These are phyloP conservation scores for Austroboletus eburneus DNA, from an alignment of 768 basidiomycete genomes.

Conservation along the genomic window DNA sequence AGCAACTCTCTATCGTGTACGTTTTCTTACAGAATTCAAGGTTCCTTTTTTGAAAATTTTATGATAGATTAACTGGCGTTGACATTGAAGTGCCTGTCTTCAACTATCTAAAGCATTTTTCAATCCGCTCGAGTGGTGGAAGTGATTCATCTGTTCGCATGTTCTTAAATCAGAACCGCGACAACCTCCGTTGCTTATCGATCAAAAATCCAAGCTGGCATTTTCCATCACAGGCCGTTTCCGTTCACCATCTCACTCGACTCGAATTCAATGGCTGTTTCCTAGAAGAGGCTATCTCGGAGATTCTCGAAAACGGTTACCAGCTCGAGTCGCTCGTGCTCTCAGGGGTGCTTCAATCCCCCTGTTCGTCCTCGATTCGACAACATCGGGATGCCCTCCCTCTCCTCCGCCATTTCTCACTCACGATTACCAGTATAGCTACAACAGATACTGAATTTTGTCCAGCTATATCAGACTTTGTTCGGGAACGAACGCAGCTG, in stretches of 20 bases:
- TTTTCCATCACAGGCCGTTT: conserved; percentile 51
- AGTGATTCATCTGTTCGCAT: conserved; percentile 36
- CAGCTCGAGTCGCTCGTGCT: conserved; percentile 63
- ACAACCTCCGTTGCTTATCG: conserved; percentile 49
- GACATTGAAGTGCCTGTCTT: conserved; percentile 48
- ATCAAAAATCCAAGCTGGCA: conserved; percentile 54
- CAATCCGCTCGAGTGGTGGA: conserved; percentile 46
- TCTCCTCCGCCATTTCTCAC: conserved; percentile 61
- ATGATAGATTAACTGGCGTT: conserved; percentile 37
- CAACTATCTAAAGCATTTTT: conserved; percentile 55
- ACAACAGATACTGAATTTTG: conserved; percentile 58
- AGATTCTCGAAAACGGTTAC: conserved; percentile 55
- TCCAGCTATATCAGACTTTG: conserved; percentile 63
- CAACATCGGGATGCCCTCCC: conserved; percentile 42
- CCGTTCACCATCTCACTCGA: conserved; percentile 59
- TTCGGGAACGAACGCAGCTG: conserved; percentile 51
- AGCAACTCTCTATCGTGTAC: conserved; percentile 55
- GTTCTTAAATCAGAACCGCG: conserved; percentile 50
- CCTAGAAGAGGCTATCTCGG: conserved; percentile 48
- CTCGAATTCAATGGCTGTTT: conserved; percentile 60
- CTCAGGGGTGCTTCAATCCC: conserved; percentile 49
- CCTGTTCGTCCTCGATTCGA: conserved; percentile 40
- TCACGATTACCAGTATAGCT: conserved; percentile 43
- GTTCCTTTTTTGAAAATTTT: not conserved
- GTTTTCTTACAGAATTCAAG: conserved; percentile 4